A percentile compares a stretch with the other conserved stretches of the same genome.
Conservation (phyloP, 192 early-diverging fungal genomes). For the Backusella mclennaniae region DNA sequence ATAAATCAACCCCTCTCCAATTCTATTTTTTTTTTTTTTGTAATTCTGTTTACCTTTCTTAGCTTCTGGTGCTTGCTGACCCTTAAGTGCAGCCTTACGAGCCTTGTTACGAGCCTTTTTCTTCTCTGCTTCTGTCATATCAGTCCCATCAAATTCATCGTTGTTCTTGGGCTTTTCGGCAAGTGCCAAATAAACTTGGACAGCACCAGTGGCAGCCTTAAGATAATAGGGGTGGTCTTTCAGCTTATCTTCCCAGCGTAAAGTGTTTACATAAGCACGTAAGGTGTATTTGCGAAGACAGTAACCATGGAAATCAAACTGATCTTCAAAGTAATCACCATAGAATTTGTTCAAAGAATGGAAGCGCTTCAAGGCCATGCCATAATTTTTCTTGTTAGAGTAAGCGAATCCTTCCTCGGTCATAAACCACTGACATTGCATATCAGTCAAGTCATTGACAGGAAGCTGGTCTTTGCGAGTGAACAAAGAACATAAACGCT, state of each 20-base stretch:
- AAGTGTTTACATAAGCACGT: constrained; percentile 79
- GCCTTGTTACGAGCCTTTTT: constrained; percentile 78
- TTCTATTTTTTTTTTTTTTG: not conserved
- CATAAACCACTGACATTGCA: constrained; percentile 94
- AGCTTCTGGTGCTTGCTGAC: constrained; percentile 48
- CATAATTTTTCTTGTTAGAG: constrained; percentile 62
- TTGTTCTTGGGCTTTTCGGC: constrained; percentile 57
- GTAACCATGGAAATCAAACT: constrained; percentile 97
- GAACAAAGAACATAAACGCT: constrained; percentile 82
- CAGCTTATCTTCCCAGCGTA: constrained; percentile 78
- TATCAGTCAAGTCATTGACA: constrained; percentile 78
- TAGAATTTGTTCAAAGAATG: constrained; percentile 84
- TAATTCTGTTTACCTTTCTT: constrained; percentile 39
- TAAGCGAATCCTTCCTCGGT: constrained; percentile 76
- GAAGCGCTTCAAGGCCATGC: constrained; percentile 85
- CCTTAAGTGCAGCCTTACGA: constrained; percentile 72
- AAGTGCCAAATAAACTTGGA: constrained; percentile 53
- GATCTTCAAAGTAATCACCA: constrained; percentile 82
- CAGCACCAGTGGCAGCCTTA: constrained; percentile 72
- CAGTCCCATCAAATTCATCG: constrained; percentile 49
- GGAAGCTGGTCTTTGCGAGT: constrained; percentile 63
- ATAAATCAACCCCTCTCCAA: not conserved
- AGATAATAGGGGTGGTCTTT: constrained; percentile 70
- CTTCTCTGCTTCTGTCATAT: constrained; percentile 68
- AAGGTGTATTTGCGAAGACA: constrained; percentile 87